These are phyloP conservation scores for Peronospora tabacina DNA, from an alignment of 352 stramenopile species.

Conservation along the genomic window DNA sequence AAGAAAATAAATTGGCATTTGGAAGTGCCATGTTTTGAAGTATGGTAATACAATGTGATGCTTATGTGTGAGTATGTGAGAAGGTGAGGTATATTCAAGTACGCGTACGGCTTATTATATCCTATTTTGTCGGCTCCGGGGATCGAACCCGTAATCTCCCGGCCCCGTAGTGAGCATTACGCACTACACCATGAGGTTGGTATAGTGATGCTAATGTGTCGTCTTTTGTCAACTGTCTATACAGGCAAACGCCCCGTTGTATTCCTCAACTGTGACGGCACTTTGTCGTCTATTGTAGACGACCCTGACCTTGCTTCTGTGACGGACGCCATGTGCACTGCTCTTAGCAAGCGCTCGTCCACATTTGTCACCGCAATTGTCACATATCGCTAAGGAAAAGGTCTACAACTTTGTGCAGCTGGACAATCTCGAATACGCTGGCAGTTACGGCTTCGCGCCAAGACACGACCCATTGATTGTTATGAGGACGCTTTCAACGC, in stretches of 20 bases:
- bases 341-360: conserved; percentile 50
- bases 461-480: conserved; percentile 46
- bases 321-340: conserved; percentile 49
- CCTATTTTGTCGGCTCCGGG: too few relatives aligned
- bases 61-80: too few relatives aligned
- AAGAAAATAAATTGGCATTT: too few relatives aligned
- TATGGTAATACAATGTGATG: too few relatives aligned
- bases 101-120: too few relatives aligned
- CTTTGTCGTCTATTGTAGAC: conserved; percentile 71
- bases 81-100: too few relatives aligned
- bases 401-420: conserved; percentile 74
- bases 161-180: too few relatives aligned
- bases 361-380: conserved; percentile 72
- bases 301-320: conserved; percentile 63
- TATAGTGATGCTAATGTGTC: too few relatives aligned
- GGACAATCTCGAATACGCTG: conserved; percentile 70
- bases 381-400: conserved; percentile 65
- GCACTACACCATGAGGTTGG: too few relatives aligned
- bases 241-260: conserved; percentile 57
- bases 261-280: conserved; percentile 75
- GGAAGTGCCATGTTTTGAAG: too few relatives aligned
- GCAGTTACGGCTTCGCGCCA: conserved; percentile 67
- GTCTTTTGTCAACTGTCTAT: neutral
- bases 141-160: too few relatives aligned
- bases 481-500: conserved; percentile 62